phyloP scores from a whole-genome alignment of 1,284 basidiomycete species.

The Cerioporus squamosus region DNA sequence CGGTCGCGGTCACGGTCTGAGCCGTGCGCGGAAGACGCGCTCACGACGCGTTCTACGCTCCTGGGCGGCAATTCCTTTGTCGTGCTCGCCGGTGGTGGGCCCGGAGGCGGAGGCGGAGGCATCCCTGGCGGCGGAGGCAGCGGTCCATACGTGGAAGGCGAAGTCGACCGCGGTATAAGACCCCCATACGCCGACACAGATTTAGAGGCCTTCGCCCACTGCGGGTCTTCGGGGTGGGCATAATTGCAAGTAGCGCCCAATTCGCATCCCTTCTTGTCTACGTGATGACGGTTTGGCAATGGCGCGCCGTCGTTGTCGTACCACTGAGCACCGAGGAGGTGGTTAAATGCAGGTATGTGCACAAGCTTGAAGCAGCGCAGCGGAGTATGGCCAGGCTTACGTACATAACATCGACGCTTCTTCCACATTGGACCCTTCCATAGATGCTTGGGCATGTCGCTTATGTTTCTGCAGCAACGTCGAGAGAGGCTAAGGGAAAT shows the following conservation, averaged over 20 bases:
- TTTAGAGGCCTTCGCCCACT: constrained; percentile 26
- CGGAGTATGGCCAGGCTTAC: not conserved
- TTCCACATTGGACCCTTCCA: not conserved
- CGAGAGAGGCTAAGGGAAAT: too few species aligned
- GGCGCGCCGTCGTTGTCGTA: constrained; percentile 20
- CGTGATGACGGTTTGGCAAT: not conserved
- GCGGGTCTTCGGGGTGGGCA: constrained; percentile 32
- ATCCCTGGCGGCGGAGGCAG: not conserved
- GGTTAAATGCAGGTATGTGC: not conserved
- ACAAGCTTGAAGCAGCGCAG: not conserved
- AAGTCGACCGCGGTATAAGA: not conserved
- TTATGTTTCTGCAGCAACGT: too few species aligned
- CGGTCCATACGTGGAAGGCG: constrained; percentile 3
- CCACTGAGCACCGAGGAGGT: constrained; percentile 5
- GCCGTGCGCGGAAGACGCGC: constrained; percentile 1
- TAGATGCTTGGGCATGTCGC: not conserved
- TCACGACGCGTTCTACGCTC: constrained; percentile 1
- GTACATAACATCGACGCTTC: constrained; percentile 14
- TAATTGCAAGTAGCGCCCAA: constrained; percentile 27
- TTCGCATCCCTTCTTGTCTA: constrained; percentile 18
- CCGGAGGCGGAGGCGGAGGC: not conserved
- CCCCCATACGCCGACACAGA: not conserved
- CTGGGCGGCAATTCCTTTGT: not conserved
- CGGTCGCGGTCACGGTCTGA: constrained; percentile 6
- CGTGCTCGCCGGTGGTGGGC: not conserved